Percentiles rank a stretch among this genome's conserved stretches.
phyloP scores from a whole-genome alignment of 768 basidiomycete species.

The Hericium rajendrae region DNA sequence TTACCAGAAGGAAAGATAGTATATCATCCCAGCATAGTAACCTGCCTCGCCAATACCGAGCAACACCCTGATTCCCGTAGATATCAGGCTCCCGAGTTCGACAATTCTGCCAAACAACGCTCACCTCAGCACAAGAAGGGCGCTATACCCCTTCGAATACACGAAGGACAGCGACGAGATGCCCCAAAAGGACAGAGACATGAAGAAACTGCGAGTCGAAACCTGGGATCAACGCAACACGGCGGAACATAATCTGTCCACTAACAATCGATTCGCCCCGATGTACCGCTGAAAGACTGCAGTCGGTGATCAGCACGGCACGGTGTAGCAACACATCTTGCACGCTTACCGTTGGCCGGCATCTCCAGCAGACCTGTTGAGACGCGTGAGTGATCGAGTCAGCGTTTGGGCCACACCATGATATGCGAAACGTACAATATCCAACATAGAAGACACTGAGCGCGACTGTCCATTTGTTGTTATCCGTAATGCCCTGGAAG shows the following conservation, averaged over 20 bases:
- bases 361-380: slow-evolving; percentile 41
- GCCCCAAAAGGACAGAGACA: slow-evolving; percentile 45
- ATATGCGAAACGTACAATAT: slow-evolving; percentile 31
- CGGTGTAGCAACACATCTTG: not conserved
- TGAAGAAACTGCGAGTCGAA: slow-evolving; percentile 34
- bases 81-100: not conserved
- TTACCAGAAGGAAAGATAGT: slow-evolving; percentile 49
- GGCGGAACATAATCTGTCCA: not conserved
- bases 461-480: slow-evolving; percentile 47
- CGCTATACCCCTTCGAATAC: slow-evolving; percentile 45
- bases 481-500: slow-evolving; percentile 37
- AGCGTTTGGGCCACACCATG: not conserved
- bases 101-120: not conserved
- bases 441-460: slow-evolving; percentile 53
- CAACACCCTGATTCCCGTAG: slow-evolving; percentile 31
- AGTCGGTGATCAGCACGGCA: not conserved
- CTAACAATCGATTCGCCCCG: slow-evolving; percentile 48
- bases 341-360: slow-evolving; percentile 38
- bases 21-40: slow-evolving; percentile 52
- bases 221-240: not conserved
- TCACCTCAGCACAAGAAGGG: slow-evolving; percentile 38
- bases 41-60: slow-evolving; percentile 55
- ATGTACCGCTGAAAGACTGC: slow-evolving; percentile 46
- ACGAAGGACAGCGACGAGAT: slow-evolving; percentile 41
- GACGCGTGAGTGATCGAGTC: not conserved